Percentiles rank a stretch among this genome's conserved stretches.
Evolutionary conservation across 352 stramenopile genomes (phyloP).

Genomic region (Globisporangium canariense): DNA sequence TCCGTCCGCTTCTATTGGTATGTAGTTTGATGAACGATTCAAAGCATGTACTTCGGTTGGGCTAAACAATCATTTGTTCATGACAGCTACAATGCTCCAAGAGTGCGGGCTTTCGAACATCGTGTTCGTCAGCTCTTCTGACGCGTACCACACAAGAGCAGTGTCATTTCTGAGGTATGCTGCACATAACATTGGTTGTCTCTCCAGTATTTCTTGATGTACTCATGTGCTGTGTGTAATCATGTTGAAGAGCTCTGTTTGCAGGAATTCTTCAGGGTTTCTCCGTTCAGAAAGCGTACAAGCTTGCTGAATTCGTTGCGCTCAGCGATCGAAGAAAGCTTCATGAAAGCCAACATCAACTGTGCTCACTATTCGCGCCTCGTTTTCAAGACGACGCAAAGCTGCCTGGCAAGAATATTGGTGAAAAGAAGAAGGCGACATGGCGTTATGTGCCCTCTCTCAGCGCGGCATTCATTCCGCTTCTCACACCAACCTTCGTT

Average conservation of each 20-base stretch:
- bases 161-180: slow-evolving; percentile 49
- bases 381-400: slow-evolving; percentile 12
- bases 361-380: slow-evolving; percentile 30
- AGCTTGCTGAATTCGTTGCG: slow-evolving; percentile 36
- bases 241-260: slow-evolving; percentile 43
- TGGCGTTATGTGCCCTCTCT: slow-evolving; percentile 30
- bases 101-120: slow-evolving; percentile 43
- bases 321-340: slow-evolving; percentile 37
- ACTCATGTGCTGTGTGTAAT: slow-evolving; percentile 7
- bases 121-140: slow-evolving; percentile 51
- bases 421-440: slow-evolving; percentile 8
- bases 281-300: slow-evolving; percentile 34
- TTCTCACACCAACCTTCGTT: slow-evolving; percentile 53
- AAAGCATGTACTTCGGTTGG: no score
- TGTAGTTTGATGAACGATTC: neutral
- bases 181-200: neutral
- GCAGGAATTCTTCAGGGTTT: slow-evolving; percentile 42
- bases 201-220: neutral
- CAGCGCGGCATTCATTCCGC: slow-evolving; percentile 48
- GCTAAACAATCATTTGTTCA: neutral
- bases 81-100: slow-evolving; percentile 45
- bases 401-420: slow-evolving; percentile 18
- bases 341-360: slow-evolving; percentile 19
- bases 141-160: slow-evolving; percentile 30
- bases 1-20: slow-evolving; percentile 28